These are phyloP conservation scores for Glycine tomentella DNA, from an alignment of 306 rosid genomes.

Conservation along the genomic window DNA sequence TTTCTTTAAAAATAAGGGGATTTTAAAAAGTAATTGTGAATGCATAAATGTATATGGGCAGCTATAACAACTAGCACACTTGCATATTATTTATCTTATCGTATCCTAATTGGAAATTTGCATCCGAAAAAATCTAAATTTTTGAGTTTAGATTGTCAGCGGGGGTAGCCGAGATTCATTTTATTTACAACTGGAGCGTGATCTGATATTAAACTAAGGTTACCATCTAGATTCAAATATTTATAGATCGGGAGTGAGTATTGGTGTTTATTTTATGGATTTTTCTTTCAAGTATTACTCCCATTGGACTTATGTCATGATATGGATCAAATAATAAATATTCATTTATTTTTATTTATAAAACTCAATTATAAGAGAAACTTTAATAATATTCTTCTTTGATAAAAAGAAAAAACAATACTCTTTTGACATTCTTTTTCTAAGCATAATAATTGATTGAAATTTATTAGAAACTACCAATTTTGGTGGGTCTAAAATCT, in stretches of 20 bases:
- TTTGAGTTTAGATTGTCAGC: conserved; percentile 26
- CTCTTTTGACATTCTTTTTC: too few species aligned
- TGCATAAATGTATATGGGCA: background rate
- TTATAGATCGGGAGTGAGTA: background rate
- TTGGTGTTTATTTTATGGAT: too few species aligned
- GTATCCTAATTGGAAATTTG: background rate
- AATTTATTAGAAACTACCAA: too few species aligned
- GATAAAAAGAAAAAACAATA: too few species aligned
- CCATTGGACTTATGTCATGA: too few species aligned
- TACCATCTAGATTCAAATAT: background rate
- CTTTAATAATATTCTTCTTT: too few species aligned
- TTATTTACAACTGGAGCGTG: background rate
- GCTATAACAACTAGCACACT: background rate
- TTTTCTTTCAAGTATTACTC: too few species aligned
- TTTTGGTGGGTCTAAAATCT: too few species aligned
- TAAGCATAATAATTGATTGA: too few species aligned
- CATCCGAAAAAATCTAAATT: conserved; percentile 7
- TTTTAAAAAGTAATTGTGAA: background rate
- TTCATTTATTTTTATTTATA: too few species aligned
- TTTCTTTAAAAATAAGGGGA: background rate
- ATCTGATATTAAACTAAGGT: background rate
- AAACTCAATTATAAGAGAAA: too few species aligned
- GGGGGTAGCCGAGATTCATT: background rate
- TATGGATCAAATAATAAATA: too few species aligned
- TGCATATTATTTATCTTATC: background rate